Conservation (phyloP, 495 filamentous ascomycete genomes). For the Neurospora sp. region DNA sequence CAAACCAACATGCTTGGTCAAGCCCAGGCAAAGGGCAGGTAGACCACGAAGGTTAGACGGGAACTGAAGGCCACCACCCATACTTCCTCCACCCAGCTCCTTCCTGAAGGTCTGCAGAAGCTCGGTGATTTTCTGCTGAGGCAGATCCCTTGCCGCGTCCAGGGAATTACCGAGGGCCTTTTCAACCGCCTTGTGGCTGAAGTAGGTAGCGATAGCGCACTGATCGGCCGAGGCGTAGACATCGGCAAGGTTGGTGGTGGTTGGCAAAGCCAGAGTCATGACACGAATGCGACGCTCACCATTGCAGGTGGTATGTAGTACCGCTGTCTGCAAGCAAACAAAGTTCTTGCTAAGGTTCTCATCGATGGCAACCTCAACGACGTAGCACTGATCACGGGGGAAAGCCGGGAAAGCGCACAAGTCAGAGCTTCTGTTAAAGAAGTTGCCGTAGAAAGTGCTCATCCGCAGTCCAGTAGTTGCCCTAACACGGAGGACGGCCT, state of each 20-base stretch:
- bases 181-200: slow-evolving; percentile 96
- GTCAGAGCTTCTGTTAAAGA: slow-evolving; percentile 96
- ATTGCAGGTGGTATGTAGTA: slow-evolving; percentile 96
- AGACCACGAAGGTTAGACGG: slow-evolving; percentile 81
- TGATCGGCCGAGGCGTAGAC: slow-evolving; percentile 94
- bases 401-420: slow-evolving; percentile 97
- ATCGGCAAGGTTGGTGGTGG: slow-evolving; percentile 80
- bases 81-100: slow-evolving; percentile 90
- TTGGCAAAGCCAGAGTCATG: slow-evolving; percentile 85
- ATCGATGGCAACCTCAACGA: slow-evolving; percentile 98
- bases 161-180: slow-evolving; percentile 73
- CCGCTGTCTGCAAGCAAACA: slow-evolving; percentile 91
- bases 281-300: slow-evolving; percentile 92
- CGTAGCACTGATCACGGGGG: slow-evolving; percentile 92
- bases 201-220: slow-evolving; percentile 83
- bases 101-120: slow-evolving; percentile 91
- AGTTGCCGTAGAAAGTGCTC: slow-evolving; percentile 98
- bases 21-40: slow-evolving; percentile 79
- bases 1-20: slow-evolving; percentile 94
- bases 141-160: slow-evolving; percentile 79
- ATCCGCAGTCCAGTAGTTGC: slow-evolving; percentile 92
- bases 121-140: slow-evolving; percentile 87
- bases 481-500: slow-evolving; percentile 90
- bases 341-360: slow-evolving; percentile 88
- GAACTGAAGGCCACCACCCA: slow-evolving; percentile 90